These are phyloP conservation scores for Claviceps lovelessii DNA, from an alignment of 2,329 filamentous ascomycete species.

Conservation along the genomic window DNA sequence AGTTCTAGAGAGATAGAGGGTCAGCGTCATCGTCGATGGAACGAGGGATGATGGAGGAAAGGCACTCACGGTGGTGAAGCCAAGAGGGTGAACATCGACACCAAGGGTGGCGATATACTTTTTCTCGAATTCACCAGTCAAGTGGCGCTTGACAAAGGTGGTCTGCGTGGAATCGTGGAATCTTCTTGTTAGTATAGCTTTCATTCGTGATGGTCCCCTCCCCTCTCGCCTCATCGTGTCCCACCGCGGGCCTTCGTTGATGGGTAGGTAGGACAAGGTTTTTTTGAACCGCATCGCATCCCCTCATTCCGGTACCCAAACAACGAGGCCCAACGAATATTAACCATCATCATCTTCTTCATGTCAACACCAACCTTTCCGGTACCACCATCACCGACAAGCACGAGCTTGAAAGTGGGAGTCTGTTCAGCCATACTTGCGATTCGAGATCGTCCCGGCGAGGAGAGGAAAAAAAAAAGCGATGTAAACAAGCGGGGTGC, in stretches of 20 bases:
- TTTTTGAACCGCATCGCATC: conserved; percentile 6
- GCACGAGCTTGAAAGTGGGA: conserved; percentile 98
- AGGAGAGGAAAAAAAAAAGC: conserved; percentile 9
- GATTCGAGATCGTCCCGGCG: conserved; percentile 11
- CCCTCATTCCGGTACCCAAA: neutral
- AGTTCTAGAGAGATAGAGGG: conserved; percentile 47
- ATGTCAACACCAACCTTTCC: conserved; percentile 60
- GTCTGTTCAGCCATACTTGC: conserved; percentile 48
- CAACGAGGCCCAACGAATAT: conserved; percentile 9
- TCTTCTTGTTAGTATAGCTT: conserved; percentile 2
- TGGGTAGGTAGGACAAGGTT: conserved; percentile 11
- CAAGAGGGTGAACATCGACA: conserved; percentile 97
- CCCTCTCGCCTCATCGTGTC: neutral
- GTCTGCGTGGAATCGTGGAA: conserved; percentile 44
- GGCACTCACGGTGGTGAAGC: conserved; percentile 83
- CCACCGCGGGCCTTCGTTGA: neutral
- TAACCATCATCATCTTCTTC: neutral
- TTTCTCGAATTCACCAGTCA: conserved; percentile 99
- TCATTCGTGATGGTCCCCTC: neutral
- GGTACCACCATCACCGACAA: conserved; percentile 97
- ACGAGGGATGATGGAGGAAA: conserved; percentile 7
- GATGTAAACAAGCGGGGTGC: conserved; percentile 36
- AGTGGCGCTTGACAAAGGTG: conserved; percentile 99
- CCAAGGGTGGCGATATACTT: conserved; percentile 99
- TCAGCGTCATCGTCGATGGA: conserved; percentile 6